Evolutionary conservation across 345 rosid genomes (phyloP).

Genomic region (Xanthoceras sorbifolium): DNA sequence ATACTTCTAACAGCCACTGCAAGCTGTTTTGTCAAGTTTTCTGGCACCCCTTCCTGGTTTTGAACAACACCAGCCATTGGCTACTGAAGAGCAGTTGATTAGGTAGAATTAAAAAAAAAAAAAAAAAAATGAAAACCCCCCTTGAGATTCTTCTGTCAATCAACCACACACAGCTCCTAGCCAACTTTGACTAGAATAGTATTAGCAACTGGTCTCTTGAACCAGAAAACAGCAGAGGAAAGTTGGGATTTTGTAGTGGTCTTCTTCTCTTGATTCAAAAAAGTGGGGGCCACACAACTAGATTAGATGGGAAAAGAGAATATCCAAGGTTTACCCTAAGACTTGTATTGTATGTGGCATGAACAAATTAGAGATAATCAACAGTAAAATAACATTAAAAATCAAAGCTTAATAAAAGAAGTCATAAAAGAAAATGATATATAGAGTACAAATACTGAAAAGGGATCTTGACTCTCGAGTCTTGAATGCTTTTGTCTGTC

Average conservation of each 20-base stretch:
- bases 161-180: not conserved
- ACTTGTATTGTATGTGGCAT: too few relatives aligned
- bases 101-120: not conserved
- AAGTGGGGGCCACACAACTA: not conserved
- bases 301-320: not conserved
- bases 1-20: constrained; percentile 82
- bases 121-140: not conserved
- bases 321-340: too few relatives aligned
- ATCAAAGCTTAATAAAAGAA: not conserved
- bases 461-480: not conserved
- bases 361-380: not conserved
- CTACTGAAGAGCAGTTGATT: not conserved
- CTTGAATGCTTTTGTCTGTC: not conserved
- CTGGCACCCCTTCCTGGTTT: constrained; percentile 36
- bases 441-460: not conserved
- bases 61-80: constrained; percentile 48
- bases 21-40: constrained; percentile 65
- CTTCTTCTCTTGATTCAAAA: not conserved
- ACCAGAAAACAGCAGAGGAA: not conserved
- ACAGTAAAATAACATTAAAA: not conserved
- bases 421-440: not conserved
- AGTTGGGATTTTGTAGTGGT: not conserved
- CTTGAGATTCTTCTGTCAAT: not conserved
- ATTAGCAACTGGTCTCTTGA: not conserved
- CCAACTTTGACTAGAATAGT: not conserved